phyloP scores from a whole-genome alignment of 345 rosid genomes.

The Aquilaria malaccensis region DNA sequence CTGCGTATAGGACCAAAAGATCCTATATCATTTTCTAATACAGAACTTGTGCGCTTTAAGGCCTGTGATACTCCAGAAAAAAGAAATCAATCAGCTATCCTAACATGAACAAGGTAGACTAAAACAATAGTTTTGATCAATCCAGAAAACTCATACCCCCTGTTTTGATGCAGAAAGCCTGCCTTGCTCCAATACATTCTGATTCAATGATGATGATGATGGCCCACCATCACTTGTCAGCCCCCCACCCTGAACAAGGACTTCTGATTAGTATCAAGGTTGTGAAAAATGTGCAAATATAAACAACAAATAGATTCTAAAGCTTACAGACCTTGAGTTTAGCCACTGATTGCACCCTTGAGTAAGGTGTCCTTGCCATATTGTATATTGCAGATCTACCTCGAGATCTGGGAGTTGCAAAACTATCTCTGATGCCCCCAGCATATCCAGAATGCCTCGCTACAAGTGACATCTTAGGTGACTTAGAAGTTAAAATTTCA shows the following conservation, averaged over 20 bases:
- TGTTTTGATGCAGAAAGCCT: slow-evolving; percentile 51
- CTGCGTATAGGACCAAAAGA: slow-evolving; percentile 83
- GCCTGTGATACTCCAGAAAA: slow-evolving; percentile 31
- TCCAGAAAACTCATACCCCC: slow-evolving; percentile 30
- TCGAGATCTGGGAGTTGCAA: slow-evolving; percentile 63
- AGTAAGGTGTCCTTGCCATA: slow-evolving; percentile 87
- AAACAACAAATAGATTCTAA: background rate
- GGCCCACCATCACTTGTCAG: slow-evolving; percentile 22
- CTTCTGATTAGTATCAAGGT: slow-evolving; percentile 6
- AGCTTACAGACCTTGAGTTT: slow-evolving; percentile 41
- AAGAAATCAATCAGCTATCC: slow-evolving; percentile 9
- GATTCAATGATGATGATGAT: slow-evolving; percentile 38
- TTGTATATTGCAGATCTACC: slow-evolving; percentile 89
- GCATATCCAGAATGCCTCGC: slow-evolving; percentile 41
- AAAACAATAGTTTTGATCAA: background rate
- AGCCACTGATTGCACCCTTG: slow-evolving; percentile 48
- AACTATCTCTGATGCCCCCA: slow-evolving; percentile 54
- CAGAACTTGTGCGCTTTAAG: slow-evolving; percentile 70
- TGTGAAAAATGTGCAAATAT: slow-evolving; percentile 1
- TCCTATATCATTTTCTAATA: slow-evolving; percentile 67
- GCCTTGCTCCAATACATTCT: slow-evolving; percentile 33
- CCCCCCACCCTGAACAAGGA: slow-evolving; percentile 33
- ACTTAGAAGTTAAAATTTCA: slow-evolving; percentile 29
- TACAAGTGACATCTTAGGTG: slow-evolving; percentile 42
- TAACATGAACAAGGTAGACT: background rate